These are phyloP conservation scores for Dalbergia oliveri DNA, from an alignment of 306 rosid genomes.

Conservation along the genomic window DNA sequence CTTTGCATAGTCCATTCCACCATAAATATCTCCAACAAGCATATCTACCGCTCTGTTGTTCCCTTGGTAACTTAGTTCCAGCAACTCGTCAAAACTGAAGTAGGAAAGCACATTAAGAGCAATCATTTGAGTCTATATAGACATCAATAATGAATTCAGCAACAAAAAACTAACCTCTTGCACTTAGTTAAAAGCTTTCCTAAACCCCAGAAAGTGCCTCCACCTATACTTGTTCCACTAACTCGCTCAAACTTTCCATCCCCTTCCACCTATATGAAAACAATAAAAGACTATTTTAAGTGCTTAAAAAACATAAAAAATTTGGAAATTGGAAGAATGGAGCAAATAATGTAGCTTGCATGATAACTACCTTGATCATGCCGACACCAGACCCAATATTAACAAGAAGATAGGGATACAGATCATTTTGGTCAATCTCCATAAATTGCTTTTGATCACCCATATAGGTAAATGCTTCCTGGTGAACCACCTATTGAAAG, in stretches of 20 bases:
- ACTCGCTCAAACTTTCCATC: constrained; percentile 92
- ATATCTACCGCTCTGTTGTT: constrained; percentile 92
- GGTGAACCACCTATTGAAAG: constrained; percentile 73
- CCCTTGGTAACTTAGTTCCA: constrained; percentile 88
- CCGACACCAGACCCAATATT: constrained; percentile 98
- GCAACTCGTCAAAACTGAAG: constrained; percentile 91
- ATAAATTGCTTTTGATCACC: constrained; percentile 79
- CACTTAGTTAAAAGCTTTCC: constrained; percentile 93
- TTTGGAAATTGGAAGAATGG: constrained; percentile 43
- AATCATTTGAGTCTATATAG: constrained; percentile 30
- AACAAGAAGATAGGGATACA: constrained; percentile 94
- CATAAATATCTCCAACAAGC: constrained; percentile 97
- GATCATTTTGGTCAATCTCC: constrained; percentile 78
- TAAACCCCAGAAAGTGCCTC: constrained; percentile 98
- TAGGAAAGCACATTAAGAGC: constrained; percentile 38
- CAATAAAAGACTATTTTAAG: constrained; percentile 33
- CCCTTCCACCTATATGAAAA: constrained; percentile 81
- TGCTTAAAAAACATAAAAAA: constrained; percentile 16
- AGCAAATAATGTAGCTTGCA: constrained; percentile 36
- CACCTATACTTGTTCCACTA: constrained; percentile 97
- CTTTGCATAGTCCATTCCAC: constrained; percentile 90
- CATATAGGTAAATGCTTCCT: constrained; percentile 83
- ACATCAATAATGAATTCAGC: constrained; percentile 29
- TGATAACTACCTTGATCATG: constrained; percentile 83
- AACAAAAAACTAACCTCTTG: constrained; percentile 65